Conservation (phyloP, 208 protist genomes). For the Trypanosoma platydactyli region DNA sequence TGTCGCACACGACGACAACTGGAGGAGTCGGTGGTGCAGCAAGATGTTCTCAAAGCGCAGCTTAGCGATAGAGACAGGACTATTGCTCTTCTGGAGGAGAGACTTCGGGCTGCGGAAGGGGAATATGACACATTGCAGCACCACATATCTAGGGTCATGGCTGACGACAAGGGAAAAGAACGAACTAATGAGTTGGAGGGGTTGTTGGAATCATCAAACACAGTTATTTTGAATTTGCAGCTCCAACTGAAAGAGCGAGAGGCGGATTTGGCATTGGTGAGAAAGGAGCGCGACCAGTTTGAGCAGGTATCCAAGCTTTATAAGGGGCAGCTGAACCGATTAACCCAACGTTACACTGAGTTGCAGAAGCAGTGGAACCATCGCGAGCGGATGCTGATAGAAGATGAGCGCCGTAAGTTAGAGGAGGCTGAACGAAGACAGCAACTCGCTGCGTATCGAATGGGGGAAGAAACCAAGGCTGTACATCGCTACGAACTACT, state of each 20-base stretch:
- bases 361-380: constrained; percentile 43
- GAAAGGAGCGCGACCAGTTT: constrained; percentile 39
- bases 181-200: constrained; percentile 41
- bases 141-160: constrained; percentile 34
- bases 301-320: constrained; percentile 36
- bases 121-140: constrained; percentile 74
- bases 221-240: constrained; percentile 23
- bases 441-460: constrained; percentile 6
- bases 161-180: constrained; percentile 34
- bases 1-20: constrained; percentile 42
- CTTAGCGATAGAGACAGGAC: constrained; percentile 54
- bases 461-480: neutral
- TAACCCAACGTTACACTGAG: constrained; percentile 39
- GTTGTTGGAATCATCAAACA: constrained; percentile 34
- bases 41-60: constrained; percentile 51
- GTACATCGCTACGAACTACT: constrained; percentile 25
- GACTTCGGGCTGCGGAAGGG: constrained; percentile 45
- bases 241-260: constrained; percentile 38
- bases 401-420: constrained; percentile 22
- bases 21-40: constrained; percentile 49
- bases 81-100: constrained; percentile 47
- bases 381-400: constrained; percentile 29
- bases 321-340: constrained; percentile 38
- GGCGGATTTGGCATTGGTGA: constrained; percentile 29
- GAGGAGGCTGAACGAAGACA: constrained; percentile 24